Conservation (phyloP, 139 green algal species). For the Trebouxia sp. region DNA sequence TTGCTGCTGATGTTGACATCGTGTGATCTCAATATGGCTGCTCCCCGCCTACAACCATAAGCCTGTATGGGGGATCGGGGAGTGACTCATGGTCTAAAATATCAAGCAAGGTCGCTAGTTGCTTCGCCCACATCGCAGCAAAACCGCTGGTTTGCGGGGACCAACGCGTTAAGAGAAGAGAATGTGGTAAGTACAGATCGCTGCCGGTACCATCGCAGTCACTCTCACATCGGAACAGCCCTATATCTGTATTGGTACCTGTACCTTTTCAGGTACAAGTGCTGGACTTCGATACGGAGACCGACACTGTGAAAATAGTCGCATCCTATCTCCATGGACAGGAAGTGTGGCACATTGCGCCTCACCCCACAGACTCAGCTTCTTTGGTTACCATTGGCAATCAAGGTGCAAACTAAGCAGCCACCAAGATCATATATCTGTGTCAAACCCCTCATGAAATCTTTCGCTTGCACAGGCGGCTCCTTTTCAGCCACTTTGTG, state of each 20-base stretch:
- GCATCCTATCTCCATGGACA: conserved; percentile 49
- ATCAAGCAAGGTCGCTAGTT: conserved; percentile 54
- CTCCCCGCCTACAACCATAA: too few species aligned
- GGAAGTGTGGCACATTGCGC: conserved; percentile 74
- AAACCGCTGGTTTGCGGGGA: conserved; percentile 68
- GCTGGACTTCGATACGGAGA: conserved; percentile 70
- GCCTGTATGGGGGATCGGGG: conserved; percentile 21
- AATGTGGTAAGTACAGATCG: conserved; percentile 62
- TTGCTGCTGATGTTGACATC: too few species aligned
- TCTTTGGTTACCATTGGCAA: conserved; percentile 64
- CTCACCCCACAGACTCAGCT: conserved; percentile 38
- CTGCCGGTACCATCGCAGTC: not conserved
- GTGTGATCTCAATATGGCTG: too few species aligned
- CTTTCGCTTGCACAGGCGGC: conserved; percentile 44
- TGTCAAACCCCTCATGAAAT: not conserved
- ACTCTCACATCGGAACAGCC: too few species aligned
- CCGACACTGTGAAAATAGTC: conserved; percentile 49
- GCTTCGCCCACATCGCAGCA: conserved; percentile 36
- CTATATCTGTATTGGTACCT: too few species aligned
- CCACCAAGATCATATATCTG: too few species aligned
- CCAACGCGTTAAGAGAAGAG: conserved; percentile 68
- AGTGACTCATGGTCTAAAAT: conserved; percentile 52
- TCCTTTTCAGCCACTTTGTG: conserved; percentile 58
- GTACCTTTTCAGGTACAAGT: conserved; percentile 53
- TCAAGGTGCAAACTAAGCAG: conserved; percentile 43